Conservation (phyloP, 2,329 filamentous ascomycete species). For the Penicillium nordicum region DNA sequence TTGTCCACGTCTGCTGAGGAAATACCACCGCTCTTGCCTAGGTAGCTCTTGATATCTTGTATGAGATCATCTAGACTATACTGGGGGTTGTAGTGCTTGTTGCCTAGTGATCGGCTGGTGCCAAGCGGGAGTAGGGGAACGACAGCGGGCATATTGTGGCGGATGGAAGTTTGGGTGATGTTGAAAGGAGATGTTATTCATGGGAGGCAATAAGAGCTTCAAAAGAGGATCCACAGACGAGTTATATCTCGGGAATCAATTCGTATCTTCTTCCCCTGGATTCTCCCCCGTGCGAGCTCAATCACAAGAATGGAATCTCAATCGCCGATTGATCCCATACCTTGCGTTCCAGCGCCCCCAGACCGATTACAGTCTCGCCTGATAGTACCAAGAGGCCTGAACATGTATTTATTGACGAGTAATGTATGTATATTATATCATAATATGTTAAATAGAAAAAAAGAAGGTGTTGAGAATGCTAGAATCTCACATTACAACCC, state of each 20-base stretch:
- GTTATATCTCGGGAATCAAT: not conserved
- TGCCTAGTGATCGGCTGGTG: conserved; percentile 14
- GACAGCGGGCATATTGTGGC: conserved; percentile 20
- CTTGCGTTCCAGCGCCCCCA: conserved; percentile 2
- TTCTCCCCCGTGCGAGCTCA: conserved; percentile 2
- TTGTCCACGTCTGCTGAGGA: conserved; percentile 25
- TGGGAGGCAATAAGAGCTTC: not conserved
- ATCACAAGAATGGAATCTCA: conserved; percentile 1
- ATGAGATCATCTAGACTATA: conserved; percentile 25
- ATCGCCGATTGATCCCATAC: conserved; percentile 20
- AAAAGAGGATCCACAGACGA: not conserved
- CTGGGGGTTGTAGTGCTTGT: conserved; percentile 19
- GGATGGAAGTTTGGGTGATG: not conserved
- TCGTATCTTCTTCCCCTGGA: not conserved
- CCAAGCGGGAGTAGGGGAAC: conserved; percentile 10
- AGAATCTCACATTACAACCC: not conserved
- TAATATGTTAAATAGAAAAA: not conserved
- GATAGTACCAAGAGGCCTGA: not conserved
- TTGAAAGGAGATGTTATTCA: not conserved
- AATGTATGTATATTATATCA: not conserved
- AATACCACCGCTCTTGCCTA: conserved; percentile 28
- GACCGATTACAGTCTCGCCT: conserved; percentile 1
- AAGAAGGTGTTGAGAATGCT: not conserved
- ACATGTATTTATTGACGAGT: not conserved
- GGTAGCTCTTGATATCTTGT: conserved; percentile 28